phyloP scores from a whole-genome alignment of 2,329 filamentous ascomycete species.

The Gyromitra esculenta region DNA sequence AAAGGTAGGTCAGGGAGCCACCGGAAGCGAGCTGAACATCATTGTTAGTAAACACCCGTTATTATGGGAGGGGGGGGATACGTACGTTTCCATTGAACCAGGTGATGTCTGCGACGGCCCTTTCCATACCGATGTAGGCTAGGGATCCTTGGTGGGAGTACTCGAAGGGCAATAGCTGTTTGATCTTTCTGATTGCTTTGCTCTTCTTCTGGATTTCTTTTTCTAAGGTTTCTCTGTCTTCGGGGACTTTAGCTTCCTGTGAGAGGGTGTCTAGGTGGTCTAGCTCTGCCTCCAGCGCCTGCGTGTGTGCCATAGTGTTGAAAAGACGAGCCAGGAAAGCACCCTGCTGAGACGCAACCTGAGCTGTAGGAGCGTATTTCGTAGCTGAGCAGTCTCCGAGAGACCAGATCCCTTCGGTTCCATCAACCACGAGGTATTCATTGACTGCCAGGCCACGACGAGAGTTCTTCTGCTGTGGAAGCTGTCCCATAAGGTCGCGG shows the following conservation, averaged over 20 bases:
- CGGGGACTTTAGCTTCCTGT: slow-evolving; percentile 73
- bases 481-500: slow-evolving; percentile 88
- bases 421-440: slow-evolving; percentile 98
- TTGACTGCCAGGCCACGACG: slow-evolving; percentile 95
- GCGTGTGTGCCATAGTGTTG: slow-evolving; percentile 98
- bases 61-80: neutral
- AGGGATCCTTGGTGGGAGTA: slow-evolving; percentile 97
- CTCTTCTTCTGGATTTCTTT: slow-evolving; percentile 84
- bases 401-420: slow-evolving; percentile 96
- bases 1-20: slow-evolving; percentile 93
- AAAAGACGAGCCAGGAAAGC: slow-evolving; percentile 93
- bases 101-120: slow-evolving; percentile 94
- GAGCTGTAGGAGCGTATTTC: slow-evolving; percentile 96
- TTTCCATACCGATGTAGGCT: slow-evolving; percentile 97
- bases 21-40: slow-evolving; percentile 67
- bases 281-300: slow-evolving; percentile 80
- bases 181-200: slow-evolving; percentile 85
- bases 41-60: slow-evolving; percentile 12
- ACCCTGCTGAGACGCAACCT: slow-evolving; percentile 95
- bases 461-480: slow-evolving; percentile 94
- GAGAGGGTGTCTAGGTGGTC: slow-evolving; percentile 72
- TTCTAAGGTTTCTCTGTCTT: slow-evolving; percentile 69
- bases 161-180: slow-evolving; percentile 96
- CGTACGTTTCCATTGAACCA: slow-evolving; percentile 94
- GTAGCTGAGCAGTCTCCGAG: slow-evolving; percentile 97